Evolutionary conservation across 805 yeast genomes (phyloP).

Genomic region (Myxozyma neglecta): DNA sequence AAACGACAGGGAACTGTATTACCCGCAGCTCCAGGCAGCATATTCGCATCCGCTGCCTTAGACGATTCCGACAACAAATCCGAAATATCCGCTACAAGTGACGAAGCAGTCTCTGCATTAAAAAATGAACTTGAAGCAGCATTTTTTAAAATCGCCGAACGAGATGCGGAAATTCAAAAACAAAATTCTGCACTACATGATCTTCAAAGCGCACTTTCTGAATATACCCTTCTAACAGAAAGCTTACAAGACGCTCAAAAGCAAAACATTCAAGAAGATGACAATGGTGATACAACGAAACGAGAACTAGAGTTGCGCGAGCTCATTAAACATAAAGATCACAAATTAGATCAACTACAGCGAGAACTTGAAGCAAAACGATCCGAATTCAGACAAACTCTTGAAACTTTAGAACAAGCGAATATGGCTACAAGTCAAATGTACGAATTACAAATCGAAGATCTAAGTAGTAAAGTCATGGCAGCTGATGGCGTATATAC

Average conservation of each 20-base stretch:
- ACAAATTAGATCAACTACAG: conserved; percentile 35
- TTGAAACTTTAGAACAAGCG: conserved; percentile 33
- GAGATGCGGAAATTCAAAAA: conserved; percentile 44
- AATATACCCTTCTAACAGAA: conserved; percentile 7
- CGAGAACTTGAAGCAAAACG: conserved; percentile 37
- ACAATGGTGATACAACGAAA: conserved; percentile 9
- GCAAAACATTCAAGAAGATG: conserved; percentile 35
- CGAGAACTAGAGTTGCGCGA: conserved; percentile 36
- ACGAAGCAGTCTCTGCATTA: conserved; percentile 23
- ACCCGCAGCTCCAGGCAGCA: conserved; percentile 8
- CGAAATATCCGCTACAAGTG: conserved; percentile 1
- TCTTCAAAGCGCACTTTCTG: conserved; percentile 45
- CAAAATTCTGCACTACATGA: conserved; percentile 51
- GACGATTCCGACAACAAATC: conserved; percentile 4
- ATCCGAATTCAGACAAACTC: conserved; percentile 38
- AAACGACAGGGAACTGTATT: not conserved
- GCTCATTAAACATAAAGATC: conserved; percentile 36
- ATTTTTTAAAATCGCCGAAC: conserved; percentile 23
- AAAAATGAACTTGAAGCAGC: conserved; percentile 34
- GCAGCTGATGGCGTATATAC: conserved; percentile 33
- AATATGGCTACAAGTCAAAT: conserved; percentile 21
- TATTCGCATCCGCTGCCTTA: not conserved
- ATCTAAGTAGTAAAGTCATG: conserved; percentile 28
- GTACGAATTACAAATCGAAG: conserved; percentile 27
- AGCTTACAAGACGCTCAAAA: not conserved